A percentile compares a stretch with the other conserved stretches of the same genome.
These are phyloP conservation scores for Sporobolus alterniflorus DNA, from an alignment of 202 grass and related monocot genomes.

Conservation along the genomic window DNA sequence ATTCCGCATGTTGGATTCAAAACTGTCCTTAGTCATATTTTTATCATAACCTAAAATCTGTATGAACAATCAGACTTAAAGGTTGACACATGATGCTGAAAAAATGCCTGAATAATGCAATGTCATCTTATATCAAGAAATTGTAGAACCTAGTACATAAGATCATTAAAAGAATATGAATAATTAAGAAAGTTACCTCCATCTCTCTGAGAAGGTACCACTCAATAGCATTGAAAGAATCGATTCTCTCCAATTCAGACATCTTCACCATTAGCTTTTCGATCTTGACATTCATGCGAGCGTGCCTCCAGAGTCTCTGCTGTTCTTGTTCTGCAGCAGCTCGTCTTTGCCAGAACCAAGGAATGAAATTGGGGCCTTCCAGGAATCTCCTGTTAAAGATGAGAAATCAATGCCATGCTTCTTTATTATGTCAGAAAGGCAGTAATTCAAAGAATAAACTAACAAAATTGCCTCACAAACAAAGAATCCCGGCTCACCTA, in stretches of 20 bases:
- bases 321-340: slow-evolving; percentile 85
- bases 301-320: slow-evolving; percentile 81
- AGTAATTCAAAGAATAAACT: slow-evolving; percentile 1
- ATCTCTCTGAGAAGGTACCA: slow-evolving; percentile 81
- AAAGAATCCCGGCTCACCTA: slow-evolving; percentile 45
- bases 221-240: slow-evolving; percentile 97
- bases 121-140: neutral
- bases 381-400: slow-evolving; percentile 72
- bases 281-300: slow-evolving; percentile 75
- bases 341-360: slow-evolving; percentile 90
- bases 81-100: neutral
- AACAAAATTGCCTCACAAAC: slow-evolving; percentile 30
- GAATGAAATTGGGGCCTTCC: slow-evolving; percentile 93
- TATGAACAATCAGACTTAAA: slow-evolving; percentile 7
- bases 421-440: neutral
- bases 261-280: slow-evolving; percentile 83
- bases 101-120: slow-evolving; percentile 3
- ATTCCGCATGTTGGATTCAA: neutral
- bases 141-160: slow-evolving; percentile 8
- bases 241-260: slow-evolving; percentile 90
- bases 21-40: neutral
- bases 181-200: slow-evolving; percentile 66
- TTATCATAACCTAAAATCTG: slow-evolving; percentile 11
- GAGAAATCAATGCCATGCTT: slow-evolving; percentile 8
- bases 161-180: neutral